Evolutionary conservation across 2,329 filamentous ascomycete species (phyloP), one percentile per base, ranked within the genome.

Genomic region (Fusarium metavorans): DNA sequence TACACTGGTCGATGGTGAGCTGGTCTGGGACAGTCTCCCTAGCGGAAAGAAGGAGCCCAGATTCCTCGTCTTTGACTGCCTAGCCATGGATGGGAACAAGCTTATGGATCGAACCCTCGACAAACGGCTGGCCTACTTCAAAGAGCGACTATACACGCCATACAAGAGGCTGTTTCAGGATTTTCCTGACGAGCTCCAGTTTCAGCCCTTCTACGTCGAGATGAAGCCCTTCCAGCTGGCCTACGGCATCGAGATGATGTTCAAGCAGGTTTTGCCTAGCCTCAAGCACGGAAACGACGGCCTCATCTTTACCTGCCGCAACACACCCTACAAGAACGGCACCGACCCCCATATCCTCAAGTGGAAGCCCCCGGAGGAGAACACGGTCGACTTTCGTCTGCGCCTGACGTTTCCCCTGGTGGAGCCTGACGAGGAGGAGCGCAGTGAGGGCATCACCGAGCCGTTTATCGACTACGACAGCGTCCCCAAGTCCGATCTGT

Each of bases 331-430:
- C 85, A 92, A 92, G 77, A 92, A 93, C 75, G 97, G 97, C 76
- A 99, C 97, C 14, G 97, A 99, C 83, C 90, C 91, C 59, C 93
- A 98, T 82, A 99, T 98, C 73, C 87, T 99, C 43, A 99, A 99
- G 83, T 99, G 97, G 97, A 99, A 99, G 84, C 95, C 96, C 0
- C 94, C 95, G 5, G 88, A 94, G 75, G 97, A 99, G 82, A 99
- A 99, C 85, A 97, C 95, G 0, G 91, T 99, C 76, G 97, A 99
- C 82, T 98, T 98, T 82, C 90, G 93, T 48, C 88, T 98, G 77
- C 90, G 90, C 61, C 88, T 99, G 50, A 87, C 89, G 14, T 98
- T 98, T 79, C 93, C 93, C 0, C 80, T 87, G 1, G 86, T 93
- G n/a, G 89, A 94, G 68, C 92, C 93, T 1, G 90, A 92, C 78